Evolutionary conservation across 345 rosid species (phyloP).

Genomic region (Gossypium raimondii): DNA sequence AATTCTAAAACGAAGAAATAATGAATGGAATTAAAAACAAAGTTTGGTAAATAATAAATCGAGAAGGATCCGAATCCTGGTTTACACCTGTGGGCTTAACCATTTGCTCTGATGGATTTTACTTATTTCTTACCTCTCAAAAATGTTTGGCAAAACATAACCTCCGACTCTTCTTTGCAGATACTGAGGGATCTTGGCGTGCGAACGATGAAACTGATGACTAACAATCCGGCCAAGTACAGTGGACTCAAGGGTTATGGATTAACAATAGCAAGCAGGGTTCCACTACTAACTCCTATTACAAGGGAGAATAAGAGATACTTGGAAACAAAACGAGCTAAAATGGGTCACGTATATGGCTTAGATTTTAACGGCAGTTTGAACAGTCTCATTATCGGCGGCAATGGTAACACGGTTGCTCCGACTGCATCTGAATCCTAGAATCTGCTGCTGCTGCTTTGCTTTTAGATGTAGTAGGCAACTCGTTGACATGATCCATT

Average conservation of each 20-base stretch:
- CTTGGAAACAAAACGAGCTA: constrained; percentile 60
- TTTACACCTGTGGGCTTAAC: neutral
- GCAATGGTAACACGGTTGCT: constrained; percentile 17
- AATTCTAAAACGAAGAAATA: neutral
- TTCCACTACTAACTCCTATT: constrained; percentile 62
- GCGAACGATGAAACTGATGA: constrained; percentile 84
- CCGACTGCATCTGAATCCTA: constrained; percentile 19
- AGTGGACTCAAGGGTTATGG: constrained; percentile 81
- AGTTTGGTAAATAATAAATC: no score
- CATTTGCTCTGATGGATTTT: neutral
- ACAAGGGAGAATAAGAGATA: constrained; percentile 73
- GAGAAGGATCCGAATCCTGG: no score
- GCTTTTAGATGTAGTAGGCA: neutral
- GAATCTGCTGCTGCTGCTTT: neutral
- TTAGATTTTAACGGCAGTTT: constrained; percentile 32
- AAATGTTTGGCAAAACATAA: neutral
- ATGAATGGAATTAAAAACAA: no score
- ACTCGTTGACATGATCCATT: neutral
- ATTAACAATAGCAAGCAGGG: constrained; percentile 55
- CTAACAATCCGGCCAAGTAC: constrained; percentile 83
- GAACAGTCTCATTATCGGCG: constrained; percentile 17
- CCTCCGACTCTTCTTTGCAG: constrained; percentile 29
- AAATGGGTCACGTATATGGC: constrained; percentile 80
- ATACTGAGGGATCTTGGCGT: constrained; percentile 74
- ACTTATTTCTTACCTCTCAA: neutral